Base-by-base conservation (phyloP, 768 basidiomycete species). In the Jaapia argillacea region DNA sequence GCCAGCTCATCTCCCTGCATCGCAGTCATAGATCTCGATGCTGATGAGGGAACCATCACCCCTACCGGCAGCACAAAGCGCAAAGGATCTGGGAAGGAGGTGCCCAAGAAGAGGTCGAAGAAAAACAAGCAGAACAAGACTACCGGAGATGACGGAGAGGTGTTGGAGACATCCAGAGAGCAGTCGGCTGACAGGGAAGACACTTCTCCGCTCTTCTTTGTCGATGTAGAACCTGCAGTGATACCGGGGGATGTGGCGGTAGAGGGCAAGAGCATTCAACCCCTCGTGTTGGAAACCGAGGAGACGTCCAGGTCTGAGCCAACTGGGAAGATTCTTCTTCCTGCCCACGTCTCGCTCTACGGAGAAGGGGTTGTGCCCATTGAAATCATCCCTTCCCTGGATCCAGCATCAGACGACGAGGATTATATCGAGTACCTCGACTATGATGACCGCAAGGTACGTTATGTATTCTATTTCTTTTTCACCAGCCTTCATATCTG, bases 401-500 rank as follows among this genome's bases (percentile, higher is more conserved):
- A 62, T 44, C 23, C 63, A 31, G 57, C 72, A 27, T 65, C 67
- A 12, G 76, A 79, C 18, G 74, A 73, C 6, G 76, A 78, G 20
- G 74, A 75, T 53, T 85, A 76, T 52, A 87, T 90, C 45, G 77
- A 88, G 42, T 87, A 85, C 54, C 66, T 89, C 20, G 84, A 87
- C 50, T 82, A 79, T 49, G 83, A 83, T 41, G 60, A 58, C 38
- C 76, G 69, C 25, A 74, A 70, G 61, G 81, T 79, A 45, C 21
- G 70, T 54, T 27, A 23, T 21, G 14, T 43, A 14, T n/a, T n/a
- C 5, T 41, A 18, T 24, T 10, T 31, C 36, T 24, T 42, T 20
- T 24, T 21, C 14, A n/a, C 21, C 16, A 5, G 33, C 39, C 31
- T 18, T 46, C 24, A 36, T 20, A 10, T 42, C 22, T 12, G 18